A percentile compares a stretch with the other conserved stretches of the same genome.
phyloP scores from a whole-genome alignment of 2,329 filamentous ascomycete species.

The Aschersonia sp. region DNA sequence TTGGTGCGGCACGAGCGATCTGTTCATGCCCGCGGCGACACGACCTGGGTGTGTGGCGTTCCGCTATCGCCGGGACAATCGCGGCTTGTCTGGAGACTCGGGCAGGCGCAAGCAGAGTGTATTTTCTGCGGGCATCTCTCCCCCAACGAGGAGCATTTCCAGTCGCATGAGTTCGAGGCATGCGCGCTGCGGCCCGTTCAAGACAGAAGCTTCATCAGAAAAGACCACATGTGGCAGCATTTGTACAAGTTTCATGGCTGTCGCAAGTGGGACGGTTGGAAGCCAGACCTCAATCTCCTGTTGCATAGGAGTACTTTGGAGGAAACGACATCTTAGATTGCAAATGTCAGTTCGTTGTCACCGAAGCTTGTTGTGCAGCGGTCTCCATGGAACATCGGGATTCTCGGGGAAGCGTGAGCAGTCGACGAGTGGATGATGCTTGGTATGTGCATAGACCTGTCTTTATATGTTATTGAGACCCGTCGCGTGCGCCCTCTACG shows the following conservation, averaged over 20 bases:
- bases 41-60: conserved; percentile 34
- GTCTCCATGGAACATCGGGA: no score
- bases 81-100: conserved; percentile 32
- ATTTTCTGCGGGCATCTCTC: conserved; percentile 21
- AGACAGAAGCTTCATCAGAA: conserved; percentile 27
- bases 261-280: conserved; percentile 35
- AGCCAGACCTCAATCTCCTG: conserved; percentile 18
- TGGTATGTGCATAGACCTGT: no score
- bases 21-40: conserved; percentile 27
- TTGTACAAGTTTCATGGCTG: conserved; percentile 27
- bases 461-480: no score
- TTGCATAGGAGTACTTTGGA: conserved; percentile 9
- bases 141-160: conserved; percentile 20
- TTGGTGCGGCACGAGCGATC: conserved; percentile 34
- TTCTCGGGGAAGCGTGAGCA: no score
- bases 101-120: conserved; percentile 25
- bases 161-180: conserved; percentile 25
- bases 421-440: no score
- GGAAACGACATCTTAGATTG: no score
- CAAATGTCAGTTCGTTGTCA: no score
- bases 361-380: no score
- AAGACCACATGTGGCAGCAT: conserved; percentile 27
- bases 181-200: conserved; percentile 32
- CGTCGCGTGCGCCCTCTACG: no score
- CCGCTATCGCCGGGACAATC: conserved; percentile 19